These are phyloP conservation scores for Serendipita sp. DNA, from an alignment of 1,284 basidiomycete species.

Conservation along the genomic window DNA sequence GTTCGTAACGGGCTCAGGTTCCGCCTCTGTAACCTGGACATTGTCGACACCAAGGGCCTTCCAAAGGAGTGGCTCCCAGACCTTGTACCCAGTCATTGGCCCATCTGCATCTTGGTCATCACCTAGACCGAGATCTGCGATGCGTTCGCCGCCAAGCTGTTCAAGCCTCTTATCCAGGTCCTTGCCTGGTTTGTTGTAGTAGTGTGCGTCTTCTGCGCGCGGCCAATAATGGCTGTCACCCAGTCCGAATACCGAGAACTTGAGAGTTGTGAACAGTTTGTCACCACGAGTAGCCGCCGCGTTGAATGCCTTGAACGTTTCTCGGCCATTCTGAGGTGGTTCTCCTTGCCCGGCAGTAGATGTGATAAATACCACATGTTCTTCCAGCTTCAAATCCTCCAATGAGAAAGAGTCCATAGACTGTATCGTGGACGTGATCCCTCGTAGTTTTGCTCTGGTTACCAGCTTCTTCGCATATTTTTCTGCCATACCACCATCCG, in stretches of 20 bases:
- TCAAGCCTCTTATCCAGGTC: conserved; percentile 74
- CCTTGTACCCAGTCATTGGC: conserved; percentile 87
- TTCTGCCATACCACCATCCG: conserved; percentile 89
- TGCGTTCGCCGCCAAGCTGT: conserved; percentile 60
- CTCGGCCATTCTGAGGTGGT: conserved; percentile 89
- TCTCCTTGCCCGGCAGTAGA: conserved; percentile 99
- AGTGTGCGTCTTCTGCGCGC: conserved; percentile 86
- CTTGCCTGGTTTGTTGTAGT: conserved; percentile 95
- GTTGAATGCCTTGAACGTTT: conserved; percentile 77
- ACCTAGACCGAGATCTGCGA: conserved; percentile 70
- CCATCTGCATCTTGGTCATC: conserved; percentile 98
- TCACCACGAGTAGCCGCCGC: conserved; percentile 47
- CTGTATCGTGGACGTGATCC: conserved; percentile 60
- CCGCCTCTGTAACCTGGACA: conserved; percentile 80
- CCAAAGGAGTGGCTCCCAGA: conserved; percentile 90
- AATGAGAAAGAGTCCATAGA: conserved; percentile 69
- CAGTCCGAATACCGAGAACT: conserved; percentile 83
- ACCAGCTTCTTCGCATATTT: conserved; percentile 87
- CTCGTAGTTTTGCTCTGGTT: conserved; percentile 71
- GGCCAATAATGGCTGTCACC: conserved; percentile 99
- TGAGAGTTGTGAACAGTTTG: conserved; percentile 43
- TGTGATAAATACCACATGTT: conserved; percentile 79
- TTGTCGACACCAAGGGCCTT: conserved; percentile 87
- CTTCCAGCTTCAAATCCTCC: conserved; percentile 59
- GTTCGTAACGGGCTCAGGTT: conserved; percentile 95